Evolutionary conservation across 805 yeast genomes (phyloP).

Genomic region (Cyberlindnera xishuangbannaensis): DNA sequence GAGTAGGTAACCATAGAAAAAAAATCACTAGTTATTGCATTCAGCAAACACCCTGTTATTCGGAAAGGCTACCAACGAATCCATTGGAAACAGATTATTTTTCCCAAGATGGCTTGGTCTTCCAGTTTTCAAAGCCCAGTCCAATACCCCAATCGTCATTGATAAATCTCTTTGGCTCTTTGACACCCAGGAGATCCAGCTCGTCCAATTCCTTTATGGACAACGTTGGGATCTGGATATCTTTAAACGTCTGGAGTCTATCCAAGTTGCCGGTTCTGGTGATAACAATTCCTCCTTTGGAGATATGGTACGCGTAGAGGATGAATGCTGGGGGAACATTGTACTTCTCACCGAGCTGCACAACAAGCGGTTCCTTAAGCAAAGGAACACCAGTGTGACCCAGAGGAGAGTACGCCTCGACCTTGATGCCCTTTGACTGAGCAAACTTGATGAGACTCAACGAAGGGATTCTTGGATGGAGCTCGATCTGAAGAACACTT

Average conservation of each 20-base stretch:
- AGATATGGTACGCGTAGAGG: constrained; percentile 56
- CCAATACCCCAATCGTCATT: constrained; percentile 20
- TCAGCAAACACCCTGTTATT: too few species aligned
- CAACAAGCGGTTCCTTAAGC: constrained; percentile 42
- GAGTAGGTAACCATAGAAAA: too few species aligned
- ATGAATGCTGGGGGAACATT: constrained; percentile 49
- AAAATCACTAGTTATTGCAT: too few species aligned
- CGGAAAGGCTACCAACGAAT: too few species aligned
- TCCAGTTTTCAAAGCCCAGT: constrained; percentile 18
- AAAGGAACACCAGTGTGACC: constrained; percentile 66
- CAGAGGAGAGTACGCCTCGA: constrained; percentile 57
- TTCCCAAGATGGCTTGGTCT: constrained; percentile 16
- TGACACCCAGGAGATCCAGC: constrained; percentile 29
- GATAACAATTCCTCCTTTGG: constrained; percentile 53
- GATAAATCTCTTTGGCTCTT: constrained; percentile 28
- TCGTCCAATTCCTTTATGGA: constrained; percentile 36
- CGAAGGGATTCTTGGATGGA: constrained; percentile 72
- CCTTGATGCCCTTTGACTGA: constrained; percentile 43
- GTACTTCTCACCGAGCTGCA: constrained; percentile 52
- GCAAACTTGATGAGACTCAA: constrained; percentile 47
- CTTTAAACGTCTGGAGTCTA: constrained; percentile 44
- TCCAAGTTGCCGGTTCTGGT: constrained; percentile 70
- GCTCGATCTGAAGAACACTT: constrained; percentile 56
- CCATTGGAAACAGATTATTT: too few species aligned
- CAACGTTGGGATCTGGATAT: constrained; percentile 28